Percentiles rank a stretch among this genome's conserved stretches.
Conservation (phyloP, 148 eudicot species). For the Suaeda aralocaspica region DNA sequence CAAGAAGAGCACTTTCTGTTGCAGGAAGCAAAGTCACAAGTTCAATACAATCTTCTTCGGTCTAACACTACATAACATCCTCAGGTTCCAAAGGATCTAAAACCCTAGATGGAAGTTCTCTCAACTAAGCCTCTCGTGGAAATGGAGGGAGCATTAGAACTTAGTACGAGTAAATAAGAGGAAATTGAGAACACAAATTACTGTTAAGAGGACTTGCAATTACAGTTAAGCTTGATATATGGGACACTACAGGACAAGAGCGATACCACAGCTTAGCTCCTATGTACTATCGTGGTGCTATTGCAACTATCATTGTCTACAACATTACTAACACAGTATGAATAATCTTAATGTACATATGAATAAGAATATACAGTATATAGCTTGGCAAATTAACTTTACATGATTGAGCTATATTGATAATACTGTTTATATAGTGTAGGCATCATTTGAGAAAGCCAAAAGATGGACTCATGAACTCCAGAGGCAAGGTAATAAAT, state of each 20-base stretch:
- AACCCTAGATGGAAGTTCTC: conserved; percentile 89
- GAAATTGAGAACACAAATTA: not conserved
- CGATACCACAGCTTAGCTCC: conserved; percentile 83
- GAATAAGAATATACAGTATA: too few relatives aligned
- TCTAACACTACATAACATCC: conserved; percentile 73
- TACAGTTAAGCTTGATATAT: conserved; percentile 63
- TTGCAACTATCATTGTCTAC: conserved; percentile 67
- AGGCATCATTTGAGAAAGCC: conserved; percentile 64
- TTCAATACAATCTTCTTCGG: conserved; percentile 76
- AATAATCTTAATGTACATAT: not conserved
- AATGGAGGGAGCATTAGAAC: not conserved
- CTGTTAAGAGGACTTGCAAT: not conserved
- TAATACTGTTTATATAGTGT: conserved; percentile 22
- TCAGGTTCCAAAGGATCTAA: conserved; percentile 85
- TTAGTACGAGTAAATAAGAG: not conserved
- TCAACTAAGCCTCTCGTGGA: conserved; percentile 72
- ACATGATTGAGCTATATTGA: too few relatives aligned
- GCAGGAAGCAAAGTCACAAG: conserved; percentile 72
- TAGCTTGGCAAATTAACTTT: too few relatives aligned
- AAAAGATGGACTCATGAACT: conserved; percentile 67
- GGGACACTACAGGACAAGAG: conserved; percentile 89
- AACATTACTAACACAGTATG: conserved; percentile 57
- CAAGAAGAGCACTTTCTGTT: conserved; percentile 73
- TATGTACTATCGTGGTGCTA: conserved; percentile 80
- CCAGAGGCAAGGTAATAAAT: conserved; percentile 57